Evolutionary conservation across 129 eudicot genomes (phyloP), one percentile per base, ranked within the genome.

Genomic region (Centrapalus pauciflorus): DNA sequence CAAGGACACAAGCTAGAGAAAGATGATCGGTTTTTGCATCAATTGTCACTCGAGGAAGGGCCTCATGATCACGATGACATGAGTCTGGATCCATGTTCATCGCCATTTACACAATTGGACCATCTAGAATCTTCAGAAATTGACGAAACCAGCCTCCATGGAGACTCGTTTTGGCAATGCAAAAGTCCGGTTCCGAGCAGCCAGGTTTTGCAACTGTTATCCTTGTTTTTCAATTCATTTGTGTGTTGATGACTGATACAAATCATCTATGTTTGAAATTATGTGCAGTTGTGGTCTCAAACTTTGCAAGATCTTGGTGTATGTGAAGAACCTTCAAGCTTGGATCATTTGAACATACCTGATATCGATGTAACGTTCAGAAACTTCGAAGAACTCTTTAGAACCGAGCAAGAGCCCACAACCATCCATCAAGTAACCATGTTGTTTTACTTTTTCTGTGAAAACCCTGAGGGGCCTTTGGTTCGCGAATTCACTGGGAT

Each of bases 281-380:
- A 5, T 58, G 27, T 76, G 83, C 84, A 87, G 95, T 79, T 81
- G 45, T 88, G 98, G 98, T 74, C 89, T 29, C 90, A 85, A 61
- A 85, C 79, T 73, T 76, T 91, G 95, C 96, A 91, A 88, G 98
- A 91, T 61, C 84, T 85, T 50, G 96, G 98, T 72, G 88, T 85
- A 43, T 91, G 90, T 80, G 96, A 87, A 72, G 96, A 87, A 38
- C 81, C 80, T 37, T 76, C 72, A 49, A 74, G 79, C 61, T 67
- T 81, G 43, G 95, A 89, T 79, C 88, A 83, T 64, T 51, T 69
- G 55, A 69, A 69, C 64, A 86, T 91, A 65, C 96, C 96, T 11
- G 96, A 91, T 55, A 83, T 91, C 62, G 97, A 91, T 76, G 71
- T 80, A 72, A 82, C 97, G 5, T 91, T 91, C 64, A 69, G 55